These are phyloP conservation scores for Rhizophagus prolifer DNA, from an alignment of 192 early-diverging fungal species.

Conservation along the genomic window DNA sequence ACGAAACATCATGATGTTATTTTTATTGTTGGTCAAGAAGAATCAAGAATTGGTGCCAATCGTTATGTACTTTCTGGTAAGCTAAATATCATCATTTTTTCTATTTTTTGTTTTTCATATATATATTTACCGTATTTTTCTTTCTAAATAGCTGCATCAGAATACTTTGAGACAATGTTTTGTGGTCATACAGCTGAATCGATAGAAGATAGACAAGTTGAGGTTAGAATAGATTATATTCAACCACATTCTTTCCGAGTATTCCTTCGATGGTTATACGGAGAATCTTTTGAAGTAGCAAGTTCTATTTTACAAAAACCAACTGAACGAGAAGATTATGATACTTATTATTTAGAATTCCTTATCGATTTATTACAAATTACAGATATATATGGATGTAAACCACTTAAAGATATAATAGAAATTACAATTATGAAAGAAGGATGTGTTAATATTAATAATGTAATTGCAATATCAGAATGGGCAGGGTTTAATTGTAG, in stretches of 20 bases:
- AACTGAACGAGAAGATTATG: neutral
- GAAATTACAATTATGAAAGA: neutral
- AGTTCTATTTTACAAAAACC: neutral
- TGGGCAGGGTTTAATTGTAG: neutral
- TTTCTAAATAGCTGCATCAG: neutral
- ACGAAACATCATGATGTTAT: slow-evolving; percentile 9
- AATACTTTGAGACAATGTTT: neutral
- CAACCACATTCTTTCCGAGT: neutral
- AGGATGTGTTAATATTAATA: neutral
- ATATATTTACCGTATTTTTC: neutral
- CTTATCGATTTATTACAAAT: neutral
- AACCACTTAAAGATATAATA: neutral
- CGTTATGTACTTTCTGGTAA: slow-evolving; percentile 12
- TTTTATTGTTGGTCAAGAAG: neutral
- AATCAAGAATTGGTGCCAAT: neutral
- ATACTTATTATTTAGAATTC: neutral
- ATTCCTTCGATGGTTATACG: slow-evolving; percentile 12
- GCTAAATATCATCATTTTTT: no score
- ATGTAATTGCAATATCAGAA: neutral
- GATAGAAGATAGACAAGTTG: neutral
- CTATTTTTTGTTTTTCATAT: no score
- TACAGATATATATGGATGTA: neutral
- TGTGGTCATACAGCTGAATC: neutral
- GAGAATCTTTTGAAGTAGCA: neutral
- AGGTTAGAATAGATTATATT: neutral